Base-by-base conservation (phyloP, 1,284 basidiomycete genomes). In the Ceratobasidium sp. region DNA sequence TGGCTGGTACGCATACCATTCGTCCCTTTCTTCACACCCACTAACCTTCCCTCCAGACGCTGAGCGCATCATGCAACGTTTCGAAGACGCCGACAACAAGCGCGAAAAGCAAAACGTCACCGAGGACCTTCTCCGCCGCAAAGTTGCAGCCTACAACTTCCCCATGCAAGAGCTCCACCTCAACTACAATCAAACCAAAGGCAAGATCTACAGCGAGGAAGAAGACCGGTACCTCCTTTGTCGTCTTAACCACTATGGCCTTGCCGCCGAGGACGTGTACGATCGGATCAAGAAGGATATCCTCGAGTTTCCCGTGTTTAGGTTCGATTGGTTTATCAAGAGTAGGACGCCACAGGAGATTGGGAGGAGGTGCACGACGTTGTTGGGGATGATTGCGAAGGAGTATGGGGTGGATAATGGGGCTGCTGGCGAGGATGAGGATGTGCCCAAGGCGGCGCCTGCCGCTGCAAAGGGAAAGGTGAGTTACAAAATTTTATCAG, bases 261-360 rank as follows among this genome's bases (percentile, higher is more conserved):
- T 99, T 84, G 90, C 91, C 70, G 85, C 89, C 35, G 96, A 98
- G 72, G 96, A 98, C 78, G 92, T 95, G 46, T 98, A 96, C 80
- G 97, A 99, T 79, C 84, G 91, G 63, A 98, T 99, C 84, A 98
- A 98, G 86, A 90, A 91, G 82, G 97, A 99, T 82, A 95, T 99
- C 74, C 91, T 91, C 47, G 94, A 96, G 81, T 97, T 95, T 82
- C 95, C 95, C 0, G 91, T 96, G n/a, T 99, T 99, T 84, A 85
- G 95, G 66, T 98, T 98, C 78, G 96, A 98, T 80, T 98, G 96
- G 96, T 99, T 98, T 85, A 95, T 99, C 87, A 98, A 98, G 85
- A 94, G 92, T 76, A 85, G 98, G 66, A 96, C 94, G 28, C 91
- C 95, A 11, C 90, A 94, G 78, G 98, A 99, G 84, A 84, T 99